These are phyloP conservation scores for Dendrobium catenatum DNA, from an alignment of 106 monocot genomes.

Conservation along the genomic window DNA sequence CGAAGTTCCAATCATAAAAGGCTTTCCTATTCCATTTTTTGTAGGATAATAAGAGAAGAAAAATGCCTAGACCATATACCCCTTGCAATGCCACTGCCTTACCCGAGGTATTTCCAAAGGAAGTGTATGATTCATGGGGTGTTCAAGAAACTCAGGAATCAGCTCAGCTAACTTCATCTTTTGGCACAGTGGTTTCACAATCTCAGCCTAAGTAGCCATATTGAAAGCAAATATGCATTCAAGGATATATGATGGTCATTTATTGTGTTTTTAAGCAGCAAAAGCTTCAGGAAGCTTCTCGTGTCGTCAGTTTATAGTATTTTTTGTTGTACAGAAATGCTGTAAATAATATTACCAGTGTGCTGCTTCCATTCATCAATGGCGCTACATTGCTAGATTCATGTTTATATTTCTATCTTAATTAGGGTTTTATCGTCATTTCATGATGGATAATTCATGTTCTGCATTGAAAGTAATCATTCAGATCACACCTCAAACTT, in stretches of 20 bases:
- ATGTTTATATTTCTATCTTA: too few relatives aligned
- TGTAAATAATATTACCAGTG: not conserved
- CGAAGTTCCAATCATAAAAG: not conserved
- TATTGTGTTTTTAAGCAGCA: not conserved
- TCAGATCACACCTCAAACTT: too few relatives aligned
- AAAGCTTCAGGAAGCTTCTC: not conserved
- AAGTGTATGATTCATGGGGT: slow-evolving; percentile 32
- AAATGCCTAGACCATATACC: slow-evolving; percentile 66
- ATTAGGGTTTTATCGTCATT: too few relatives aligned
- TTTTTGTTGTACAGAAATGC: not conserved
- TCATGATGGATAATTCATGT: too few relatives aligned
- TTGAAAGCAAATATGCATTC: not conserved
- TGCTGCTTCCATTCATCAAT: not conserved
- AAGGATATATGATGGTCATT: not conserved
- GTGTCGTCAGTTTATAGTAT: not conserved
- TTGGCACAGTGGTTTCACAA: slow-evolving; percentile 26
- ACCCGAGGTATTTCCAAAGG: slow-evolving; percentile 43
- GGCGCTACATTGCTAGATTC: too few relatives aligned
- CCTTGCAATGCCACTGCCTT: slow-evolving; percentile 21
- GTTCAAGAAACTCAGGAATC: slow-evolving; percentile 26
- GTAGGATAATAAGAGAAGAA: slow-evolving; percentile 46
- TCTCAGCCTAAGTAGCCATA: not conserved
- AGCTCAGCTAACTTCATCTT: slow-evolving; percentile 27
- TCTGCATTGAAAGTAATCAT: too few relatives aligned
- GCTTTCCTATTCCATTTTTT: not conserved